These are phyloP conservation scores for Globisporangium uncinulatum DNA, from an alignment of 352 stramenopile species.

Conservation along the genomic window DNA sequence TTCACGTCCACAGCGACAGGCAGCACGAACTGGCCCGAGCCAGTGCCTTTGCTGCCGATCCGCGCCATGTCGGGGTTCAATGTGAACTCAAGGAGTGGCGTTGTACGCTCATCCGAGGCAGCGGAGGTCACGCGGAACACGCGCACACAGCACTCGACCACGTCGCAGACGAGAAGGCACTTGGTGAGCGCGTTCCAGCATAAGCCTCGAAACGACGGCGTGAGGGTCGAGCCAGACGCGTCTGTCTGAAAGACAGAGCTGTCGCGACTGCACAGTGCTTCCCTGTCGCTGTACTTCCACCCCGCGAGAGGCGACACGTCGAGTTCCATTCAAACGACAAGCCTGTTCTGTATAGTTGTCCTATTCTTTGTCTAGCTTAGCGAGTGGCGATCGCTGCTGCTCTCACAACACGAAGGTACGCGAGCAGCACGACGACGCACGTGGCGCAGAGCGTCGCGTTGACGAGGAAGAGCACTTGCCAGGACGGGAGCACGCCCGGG, in stretches of 20 bases:
- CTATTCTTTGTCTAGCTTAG: too few relatives aligned
- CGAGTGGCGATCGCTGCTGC: background rate
- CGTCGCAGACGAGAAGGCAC: slow-evolving; percentile 44
- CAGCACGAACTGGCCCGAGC: slow-evolving; percentile 37
- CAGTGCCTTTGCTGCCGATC: slow-evolving; percentile 33
- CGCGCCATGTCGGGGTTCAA: slow-evolving; percentile 7
- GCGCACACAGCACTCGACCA: slow-evolving; percentile 25
- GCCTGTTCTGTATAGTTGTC: too few relatives aligned
- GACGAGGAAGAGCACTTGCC: slow-evolving; percentile 35
- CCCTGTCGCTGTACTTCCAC: slow-evolving; percentile 20
- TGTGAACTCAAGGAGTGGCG: slow-evolving; percentile 4
- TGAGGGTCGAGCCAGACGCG: slow-evolving; percentile 4
- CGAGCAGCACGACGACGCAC: slow-evolving; percentile 32
- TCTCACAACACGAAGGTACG: slow-evolving; percentile 10
- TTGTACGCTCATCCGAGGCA: background rate
- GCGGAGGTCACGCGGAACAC: slow-evolving; percentile 17
- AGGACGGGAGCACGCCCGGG: slow-evolving; percentile 37
- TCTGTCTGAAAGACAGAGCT: slow-evolving; percentile 9
- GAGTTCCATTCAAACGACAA: slow-evolving; percentile 29
- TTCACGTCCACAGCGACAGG: slow-evolving; percentile 52
- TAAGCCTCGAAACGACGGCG: slow-evolving; percentile 22
- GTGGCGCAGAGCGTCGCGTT: slow-evolving; percentile 36
- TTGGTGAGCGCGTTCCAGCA: slow-evolving; percentile 52
- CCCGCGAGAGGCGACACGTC: slow-evolving; percentile 29
- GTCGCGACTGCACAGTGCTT: slow-evolving; percentile 9